Evolutionary conservation across 768 basidiomycete species (phyloP).

Genomic region (Lentinus brumalis): DNA sequence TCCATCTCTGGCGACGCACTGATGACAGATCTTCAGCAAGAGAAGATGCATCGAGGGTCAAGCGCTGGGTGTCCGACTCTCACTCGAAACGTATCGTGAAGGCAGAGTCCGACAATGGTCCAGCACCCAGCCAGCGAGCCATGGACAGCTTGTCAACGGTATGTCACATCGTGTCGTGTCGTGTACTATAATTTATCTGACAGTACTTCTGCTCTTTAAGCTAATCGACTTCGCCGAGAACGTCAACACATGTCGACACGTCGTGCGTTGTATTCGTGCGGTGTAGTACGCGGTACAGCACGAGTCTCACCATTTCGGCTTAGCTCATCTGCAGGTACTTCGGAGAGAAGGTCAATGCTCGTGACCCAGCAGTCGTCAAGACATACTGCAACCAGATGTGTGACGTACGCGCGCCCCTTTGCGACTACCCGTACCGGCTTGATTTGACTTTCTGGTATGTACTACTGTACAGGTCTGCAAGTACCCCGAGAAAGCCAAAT

Average conservation of each 20-base stretch:
- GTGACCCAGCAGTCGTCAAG: slow-evolving; percentile 45
- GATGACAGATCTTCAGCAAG: slow-evolving; percentile 48
- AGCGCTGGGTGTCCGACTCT: slow-evolving; percentile 49
- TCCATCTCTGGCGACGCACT: neutral
- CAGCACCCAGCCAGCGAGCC: slow-evolving; percentile 66
- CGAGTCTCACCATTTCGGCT: neutral
- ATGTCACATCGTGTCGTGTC: slow-evolving; percentile 33
- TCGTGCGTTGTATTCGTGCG: slow-evolving; percentile 40
- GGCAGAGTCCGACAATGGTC: slow-evolving; percentile 48
- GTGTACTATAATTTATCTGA: slow-evolving; percentile 4
- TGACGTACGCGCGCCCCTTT: slow-evolving; percentile 52
- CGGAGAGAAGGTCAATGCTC: slow-evolving; percentile 63
- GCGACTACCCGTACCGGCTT: neutral
- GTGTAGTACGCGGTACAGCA: slow-evolving; percentile 26
- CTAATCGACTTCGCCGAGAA: slow-evolving; percentile 61
- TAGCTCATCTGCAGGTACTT: slow-evolving; percentile 82
- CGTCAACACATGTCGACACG: slow-evolving; percentile 62
- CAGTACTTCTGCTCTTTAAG: slow-evolving; percentile 27
- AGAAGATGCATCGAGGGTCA: slow-evolving; percentile 67
- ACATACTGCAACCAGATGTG: slow-evolving; percentile 77
- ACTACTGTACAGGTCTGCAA: slow-evolving; percentile 65
- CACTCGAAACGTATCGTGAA: slow-evolving; percentile 47
- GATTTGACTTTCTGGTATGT: neutral
- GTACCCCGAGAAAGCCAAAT: slow-evolving; percentile 65
- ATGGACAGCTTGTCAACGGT: slow-evolving; percentile 66